phyloP scores from a whole-genome alignment of 2,329 filamentous ascomycete genomes.

The Zelopaecilomyces penicillatus region DNA sequence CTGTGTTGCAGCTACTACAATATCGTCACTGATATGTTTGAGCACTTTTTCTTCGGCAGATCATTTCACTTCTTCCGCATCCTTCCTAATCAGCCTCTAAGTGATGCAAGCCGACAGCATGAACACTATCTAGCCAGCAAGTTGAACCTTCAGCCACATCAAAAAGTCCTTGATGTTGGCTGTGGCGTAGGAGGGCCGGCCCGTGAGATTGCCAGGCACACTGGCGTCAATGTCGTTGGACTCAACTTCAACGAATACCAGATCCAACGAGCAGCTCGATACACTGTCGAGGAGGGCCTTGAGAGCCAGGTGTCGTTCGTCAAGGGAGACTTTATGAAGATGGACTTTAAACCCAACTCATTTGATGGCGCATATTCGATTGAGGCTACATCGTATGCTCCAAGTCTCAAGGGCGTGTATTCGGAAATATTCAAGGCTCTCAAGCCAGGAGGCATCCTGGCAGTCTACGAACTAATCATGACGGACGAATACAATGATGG shows the following conservation, averaged over 20 bases:
- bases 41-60: constrained; percentile 77
- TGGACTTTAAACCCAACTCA: constrained; percentile 77
- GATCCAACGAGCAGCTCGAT: constrained; percentile 74
- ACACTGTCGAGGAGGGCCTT: constrained; percentile 70
- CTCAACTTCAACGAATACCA: constrained; percentile 98
- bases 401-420: constrained; percentile 81
- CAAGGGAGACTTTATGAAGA: constrained; percentile 95
- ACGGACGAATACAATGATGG: constrained; percentile 82
- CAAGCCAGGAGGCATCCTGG: constrained; percentile 85
- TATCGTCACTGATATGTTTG: constrained; percentile 81
- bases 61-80: constrained; percentile 96
- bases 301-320: constrained; percentile 68
- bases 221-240: constrained; percentile 73
- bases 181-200: constrained; percentile 91
- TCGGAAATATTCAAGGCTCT: constrained; percentile 82
- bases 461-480: constrained; percentile 96
- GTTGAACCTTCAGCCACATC: constrained; percentile 69
- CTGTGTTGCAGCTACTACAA: constrained; percentile 66
- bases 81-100: constrained; percentile 71
- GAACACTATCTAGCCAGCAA: constrained; percentile 88
- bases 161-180: constrained; percentile 84
- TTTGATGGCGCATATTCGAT: constrained; percentile 94
- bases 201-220: constrained; percentile 86
- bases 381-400: constrained; percentile 85
- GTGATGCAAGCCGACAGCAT: constrained; percentile 81